Evolutionary conservation across 768 basidiomycete genomes (phyloP).

Genomic region (Multifurca ochricompacta): DNA sequence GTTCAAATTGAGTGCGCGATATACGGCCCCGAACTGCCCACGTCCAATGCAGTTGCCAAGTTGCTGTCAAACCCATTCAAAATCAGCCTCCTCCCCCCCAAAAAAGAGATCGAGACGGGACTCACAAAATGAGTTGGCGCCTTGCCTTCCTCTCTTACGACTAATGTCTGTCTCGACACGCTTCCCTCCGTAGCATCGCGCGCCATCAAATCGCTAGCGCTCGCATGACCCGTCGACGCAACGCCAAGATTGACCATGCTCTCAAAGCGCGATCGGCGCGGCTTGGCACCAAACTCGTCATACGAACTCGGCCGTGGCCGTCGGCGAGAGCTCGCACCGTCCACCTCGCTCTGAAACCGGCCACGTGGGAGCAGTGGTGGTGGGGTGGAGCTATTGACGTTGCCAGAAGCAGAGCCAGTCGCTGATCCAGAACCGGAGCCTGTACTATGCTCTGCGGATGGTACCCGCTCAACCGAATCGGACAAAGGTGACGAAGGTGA

Average conservation of each 20-base stretch:
- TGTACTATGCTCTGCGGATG: background rate
- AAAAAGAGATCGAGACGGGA: too few species aligned
- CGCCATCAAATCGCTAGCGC: constrained; percentile 57
- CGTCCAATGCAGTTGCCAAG: constrained; percentile 95
- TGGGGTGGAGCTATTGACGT: constrained; percentile 15
- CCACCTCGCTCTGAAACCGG: constrained; percentile 69
- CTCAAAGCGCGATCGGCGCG: constrained; percentile 57
- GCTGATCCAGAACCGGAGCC: background rate
- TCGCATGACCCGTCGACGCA: constrained; percentile 38
- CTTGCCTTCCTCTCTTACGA: constrained; percentile 77
- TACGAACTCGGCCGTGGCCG: constrained; percentile 57
- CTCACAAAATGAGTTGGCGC: constrained; percentile 75
- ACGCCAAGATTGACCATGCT: constrained; percentile 61
- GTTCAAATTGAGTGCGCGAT: constrained; percentile 86
- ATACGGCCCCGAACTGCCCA: constrained; percentile 95
- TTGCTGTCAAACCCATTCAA: constrained; percentile 51
- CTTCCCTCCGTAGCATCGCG: constrained; percentile 60
- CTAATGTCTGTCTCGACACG: constrained; percentile 56
- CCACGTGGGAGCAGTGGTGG: constrained; percentile 42
- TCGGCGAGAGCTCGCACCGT: constrained; percentile 43
- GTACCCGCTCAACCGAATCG: constrained; percentile 11
- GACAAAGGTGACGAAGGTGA: background rate
- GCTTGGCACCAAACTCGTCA: constrained; percentile 54
- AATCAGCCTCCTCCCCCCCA: constrained; percentile 1
- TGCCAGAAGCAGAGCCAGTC: background rate